Conservation (phyloP, 164 flowering plant genomes). For the Buxus sempervirens region DNA sequence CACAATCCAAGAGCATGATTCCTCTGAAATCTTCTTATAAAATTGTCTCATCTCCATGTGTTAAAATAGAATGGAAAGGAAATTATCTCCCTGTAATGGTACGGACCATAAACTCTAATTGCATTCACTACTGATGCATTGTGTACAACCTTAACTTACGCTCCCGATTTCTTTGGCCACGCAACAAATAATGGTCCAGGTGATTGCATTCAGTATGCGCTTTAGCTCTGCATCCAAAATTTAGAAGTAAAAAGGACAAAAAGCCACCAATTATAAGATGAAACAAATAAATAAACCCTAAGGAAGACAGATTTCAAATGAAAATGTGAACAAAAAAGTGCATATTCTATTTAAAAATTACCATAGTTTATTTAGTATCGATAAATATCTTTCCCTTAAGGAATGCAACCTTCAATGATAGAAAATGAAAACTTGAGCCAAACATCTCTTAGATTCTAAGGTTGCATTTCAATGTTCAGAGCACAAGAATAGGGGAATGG, state of each 20-base stretch:
- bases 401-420: no score
- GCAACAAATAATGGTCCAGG: no score
- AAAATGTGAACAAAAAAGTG: not conserved
- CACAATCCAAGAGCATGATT: no score
- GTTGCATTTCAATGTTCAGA: no score
- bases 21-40: conserved; percentile 76
- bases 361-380: no score
- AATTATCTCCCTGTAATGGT: conserved; percentile 90
- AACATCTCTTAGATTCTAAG: no score
- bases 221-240: conserved; percentile 61
- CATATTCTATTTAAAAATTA: no score
- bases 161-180: conserved; percentile 72
- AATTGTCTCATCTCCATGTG: conserved; percentile 90
- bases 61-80: conserved; percentile 92
- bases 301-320: not conserved
- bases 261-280: not conserved
- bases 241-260: not conserved
- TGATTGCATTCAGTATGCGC: conserved; percentile 88
- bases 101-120: conserved; percentile 87
- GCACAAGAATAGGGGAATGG: no score
- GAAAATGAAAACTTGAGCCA: no score
- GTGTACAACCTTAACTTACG: conserved; percentile 75
- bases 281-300: not conserved
- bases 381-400: no score
- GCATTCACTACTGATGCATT: conserved; percentile 98